Evolutionary conservation across 2,329 filamentous ascomycete genomes (phyloP), one percentile per base, ranked within the genome.

Genomic region (Fusarium secorum): DNA sequence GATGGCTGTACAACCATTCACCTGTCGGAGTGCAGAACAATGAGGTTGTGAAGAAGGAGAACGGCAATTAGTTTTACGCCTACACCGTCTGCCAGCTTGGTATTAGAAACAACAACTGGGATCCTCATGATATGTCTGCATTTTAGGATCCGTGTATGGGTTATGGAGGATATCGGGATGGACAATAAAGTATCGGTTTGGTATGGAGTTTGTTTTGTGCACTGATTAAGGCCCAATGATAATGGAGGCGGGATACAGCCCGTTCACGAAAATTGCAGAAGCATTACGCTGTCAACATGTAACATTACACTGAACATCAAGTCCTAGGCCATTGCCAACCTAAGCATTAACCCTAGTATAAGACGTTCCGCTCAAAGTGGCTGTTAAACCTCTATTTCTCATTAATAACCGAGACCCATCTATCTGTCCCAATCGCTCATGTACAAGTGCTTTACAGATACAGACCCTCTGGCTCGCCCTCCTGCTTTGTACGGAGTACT

Each of bases 401-500:
- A 72, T 73, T 67, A 75, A 58, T 68, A 64, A 62, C 57, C 32
- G 61, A 68, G 48, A 68, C 41, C 53, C 59, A 52, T 74, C 67
- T 73, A 73, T 70, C 60, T 66, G 68, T 52, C 58, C 62, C 59
- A 66, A 70, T 68, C 63, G 48, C 63, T 53, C 52, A 66, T 60
- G 60, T 78, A 76, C 75, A 79, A 15, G 30, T 35, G 11, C 52
- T 46, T 78, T 98, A 99, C 92, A 99, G 90, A 85, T 99, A 99
- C 88, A 99, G 84, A 75, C 96, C 96, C 85, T 99, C 96, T 1
- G 97, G 96, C 84, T 98, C 97, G 75, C 95, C 95, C 85, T 99
- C 96, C 78, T 92, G 96, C 91, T 99, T 99, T 53, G 97, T 99
- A 85, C 97, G 97, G 81, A 99, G 87, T 70, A 99, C 97, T 73